These are phyloP conservation scores for Chlorella sorokiniana DNA, from an alignment of 139 green algal species.

Conservation along the genomic window DNA sequence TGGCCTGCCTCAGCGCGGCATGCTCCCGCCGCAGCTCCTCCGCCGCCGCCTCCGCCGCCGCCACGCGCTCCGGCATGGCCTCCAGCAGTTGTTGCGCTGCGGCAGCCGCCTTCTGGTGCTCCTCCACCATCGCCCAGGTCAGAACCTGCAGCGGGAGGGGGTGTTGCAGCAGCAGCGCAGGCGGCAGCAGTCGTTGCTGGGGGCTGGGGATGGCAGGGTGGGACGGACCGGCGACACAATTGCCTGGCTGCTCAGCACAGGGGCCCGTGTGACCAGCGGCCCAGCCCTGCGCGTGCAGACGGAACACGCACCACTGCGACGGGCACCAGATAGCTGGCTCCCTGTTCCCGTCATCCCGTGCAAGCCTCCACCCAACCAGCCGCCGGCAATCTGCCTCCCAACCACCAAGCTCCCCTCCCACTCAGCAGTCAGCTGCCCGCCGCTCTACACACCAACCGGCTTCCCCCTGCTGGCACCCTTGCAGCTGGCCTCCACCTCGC, in stretches of 20 bases:
- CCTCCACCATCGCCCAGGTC: slow-evolving; percentile 14
- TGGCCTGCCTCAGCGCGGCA: neutral
- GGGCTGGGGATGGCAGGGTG: neutral
- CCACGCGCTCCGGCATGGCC: neutral
- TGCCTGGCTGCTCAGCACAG: neutral
- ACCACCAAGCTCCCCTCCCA: no score
- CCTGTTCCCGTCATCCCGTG: no score
- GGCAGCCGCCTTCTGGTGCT: neutral
- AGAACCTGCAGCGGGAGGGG: slow-evolving; percentile 11
- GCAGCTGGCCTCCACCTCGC: neutral
- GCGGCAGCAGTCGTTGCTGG: no score
- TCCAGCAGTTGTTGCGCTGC: neutral
- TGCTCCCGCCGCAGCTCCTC: slow-evolving; percentile 17
- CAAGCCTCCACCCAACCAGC: no score
- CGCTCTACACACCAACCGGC: no score
- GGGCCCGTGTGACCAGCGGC: neutral
- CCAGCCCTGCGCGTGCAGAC: neutral
- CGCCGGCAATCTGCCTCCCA: no score
- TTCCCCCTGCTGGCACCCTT: no score
- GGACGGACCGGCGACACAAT: neutral
- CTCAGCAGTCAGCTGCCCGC: no score
- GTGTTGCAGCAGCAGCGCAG: neutral
- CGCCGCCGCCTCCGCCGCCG: neutral
- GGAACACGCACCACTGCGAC: no score
- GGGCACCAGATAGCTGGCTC: no score